Evolutionary conservation across 306 rosid species (phyloP).

Genomic region (Gleditsia sinensis): DNA sequence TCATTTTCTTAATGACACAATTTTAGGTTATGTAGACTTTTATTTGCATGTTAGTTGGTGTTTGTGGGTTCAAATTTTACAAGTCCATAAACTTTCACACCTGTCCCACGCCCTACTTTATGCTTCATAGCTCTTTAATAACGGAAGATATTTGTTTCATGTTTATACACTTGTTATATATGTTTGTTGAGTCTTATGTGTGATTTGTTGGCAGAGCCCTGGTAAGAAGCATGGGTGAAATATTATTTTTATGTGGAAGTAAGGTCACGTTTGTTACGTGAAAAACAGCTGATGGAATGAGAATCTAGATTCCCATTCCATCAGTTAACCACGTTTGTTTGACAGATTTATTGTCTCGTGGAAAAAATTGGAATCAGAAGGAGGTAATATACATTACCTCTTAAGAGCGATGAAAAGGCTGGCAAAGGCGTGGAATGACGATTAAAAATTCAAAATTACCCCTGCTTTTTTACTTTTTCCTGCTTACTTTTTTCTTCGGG

Average conservation of each 20-base stretch:
- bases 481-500: too few species aligned
- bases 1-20: slow-evolving; percentile 3
- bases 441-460: too few species aligned
- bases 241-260: slow-evolving; percentile 82
- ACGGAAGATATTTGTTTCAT: too few species aligned
- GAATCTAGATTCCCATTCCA: too few species aligned
- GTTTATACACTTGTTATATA: slow-evolving; percentile 23
- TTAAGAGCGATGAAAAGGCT: slow-evolving; percentile 65
- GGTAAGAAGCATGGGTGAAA: slow-evolving; percentile 86
- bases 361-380: too few species aligned
- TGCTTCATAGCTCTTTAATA: slow-evolving; percentile 6
- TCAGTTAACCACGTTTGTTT: too few species aligned
- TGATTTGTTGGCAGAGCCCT: slow-evolving; percentile 67
- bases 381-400: too few species aligned
- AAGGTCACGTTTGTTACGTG: too few species aligned
- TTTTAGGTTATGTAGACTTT: slow-evolving; percentile 7
- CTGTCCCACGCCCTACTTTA: neutral
- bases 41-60: slow-evolving; percentile 25
- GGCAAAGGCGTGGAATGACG: too few species aligned
- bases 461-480: too few species aligned
- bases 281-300: too few species aligned
- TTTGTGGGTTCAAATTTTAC: neutral
- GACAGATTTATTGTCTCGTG: too few species aligned
- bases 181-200: slow-evolving; percentile 18
- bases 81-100: neutral